Conservation (phyloP, 2,329 filamentous ascomycete species). For the Delphinella strobiligena region DNA sequence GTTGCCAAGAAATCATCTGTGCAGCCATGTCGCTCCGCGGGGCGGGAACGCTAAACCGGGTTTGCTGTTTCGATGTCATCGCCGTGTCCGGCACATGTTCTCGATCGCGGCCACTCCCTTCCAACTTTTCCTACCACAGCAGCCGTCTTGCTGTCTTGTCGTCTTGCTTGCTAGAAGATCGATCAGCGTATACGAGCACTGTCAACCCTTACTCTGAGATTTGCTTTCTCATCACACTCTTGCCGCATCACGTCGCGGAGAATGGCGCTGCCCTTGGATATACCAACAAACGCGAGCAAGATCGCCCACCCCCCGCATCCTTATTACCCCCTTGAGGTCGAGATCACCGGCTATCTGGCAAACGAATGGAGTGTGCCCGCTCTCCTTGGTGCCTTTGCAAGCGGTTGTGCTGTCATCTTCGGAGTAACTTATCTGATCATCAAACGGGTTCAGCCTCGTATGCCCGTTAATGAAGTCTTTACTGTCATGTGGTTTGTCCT, state of each 20-base stretch:
- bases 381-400: conserved; percentile 49
- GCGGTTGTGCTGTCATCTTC: conserved; percentile 46
- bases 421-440: conserved; percentile 42
- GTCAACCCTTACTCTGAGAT: too few species aligned
- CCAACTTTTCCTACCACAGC: too few species aligned
- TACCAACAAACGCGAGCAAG: conserved; percentile 1
- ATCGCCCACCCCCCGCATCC: conserved; percentile 39
- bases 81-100: too few species aligned
- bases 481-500: conserved; percentile 66
- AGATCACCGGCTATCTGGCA: conserved; percentile 51
- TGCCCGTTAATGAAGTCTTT: conserved; percentile 43
- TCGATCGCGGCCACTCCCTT: too few species aligned
- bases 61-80: not conserved
- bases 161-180: too few species aligned
- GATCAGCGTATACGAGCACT: too few species aligned
- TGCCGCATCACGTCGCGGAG: too few species aligned
- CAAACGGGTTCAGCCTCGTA: conserved; percentile 38
- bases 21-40: not conserved
- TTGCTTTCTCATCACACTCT: too few species aligned
- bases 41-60: not conserved
- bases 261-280: conserved; percentile 3
- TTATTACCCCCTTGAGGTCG: conserved; percentile 57
- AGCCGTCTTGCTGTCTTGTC: too few species aligned
- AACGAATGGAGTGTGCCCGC: conserved; percentile 50
- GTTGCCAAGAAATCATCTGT: not conserved